phyloP scores from a whole-genome alignment of 495 filamentous ascomycete genomes.

The Neurospora terricola region DNA sequence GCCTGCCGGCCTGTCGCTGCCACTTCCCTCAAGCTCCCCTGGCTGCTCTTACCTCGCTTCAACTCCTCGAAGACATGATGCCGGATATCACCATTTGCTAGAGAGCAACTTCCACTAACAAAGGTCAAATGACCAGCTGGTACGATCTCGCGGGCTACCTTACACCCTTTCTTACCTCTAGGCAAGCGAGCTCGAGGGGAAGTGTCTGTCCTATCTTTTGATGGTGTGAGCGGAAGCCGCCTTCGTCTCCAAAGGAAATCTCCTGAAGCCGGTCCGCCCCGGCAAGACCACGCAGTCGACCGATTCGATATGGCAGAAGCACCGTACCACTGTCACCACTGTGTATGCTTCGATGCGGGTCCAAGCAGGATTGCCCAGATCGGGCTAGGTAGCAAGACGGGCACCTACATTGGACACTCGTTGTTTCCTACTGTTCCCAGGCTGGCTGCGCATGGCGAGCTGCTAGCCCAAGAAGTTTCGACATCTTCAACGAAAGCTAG shows the following conservation, averaged over 20 bases:
- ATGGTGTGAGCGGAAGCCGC: background rate
- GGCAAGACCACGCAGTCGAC: background rate
- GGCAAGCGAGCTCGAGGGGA: background rate
- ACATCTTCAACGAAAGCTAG: background rate
- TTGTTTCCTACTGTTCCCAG: background rate
- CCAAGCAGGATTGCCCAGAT: background rate
- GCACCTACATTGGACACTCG: background rate
- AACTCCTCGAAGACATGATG: background rate
- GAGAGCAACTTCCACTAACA: background rate
- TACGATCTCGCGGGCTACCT: background rate
- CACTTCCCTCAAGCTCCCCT: background rate
- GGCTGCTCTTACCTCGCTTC: background rate
- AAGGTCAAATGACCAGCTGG: background rate
- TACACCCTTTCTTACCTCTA: background rate
- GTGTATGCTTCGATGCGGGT: background rate
- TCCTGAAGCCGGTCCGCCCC: background rate
- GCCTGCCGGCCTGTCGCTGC: background rate
- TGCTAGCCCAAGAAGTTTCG: background rate
- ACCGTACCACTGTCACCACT: background rate
- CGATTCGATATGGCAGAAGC: background rate
- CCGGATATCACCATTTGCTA: background rate
- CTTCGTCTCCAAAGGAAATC: background rate
- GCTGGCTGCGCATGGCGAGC: background rate
- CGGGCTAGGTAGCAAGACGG: background rate
- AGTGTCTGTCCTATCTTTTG: background rate